Percentiles rank a stretch among this genome's conserved stretches.
These are phyloP conservation scores for Schizonepeta tenuifolia DNA, from an alignment of 257 asterid genomes.

Conservation along the genomic window DNA sequence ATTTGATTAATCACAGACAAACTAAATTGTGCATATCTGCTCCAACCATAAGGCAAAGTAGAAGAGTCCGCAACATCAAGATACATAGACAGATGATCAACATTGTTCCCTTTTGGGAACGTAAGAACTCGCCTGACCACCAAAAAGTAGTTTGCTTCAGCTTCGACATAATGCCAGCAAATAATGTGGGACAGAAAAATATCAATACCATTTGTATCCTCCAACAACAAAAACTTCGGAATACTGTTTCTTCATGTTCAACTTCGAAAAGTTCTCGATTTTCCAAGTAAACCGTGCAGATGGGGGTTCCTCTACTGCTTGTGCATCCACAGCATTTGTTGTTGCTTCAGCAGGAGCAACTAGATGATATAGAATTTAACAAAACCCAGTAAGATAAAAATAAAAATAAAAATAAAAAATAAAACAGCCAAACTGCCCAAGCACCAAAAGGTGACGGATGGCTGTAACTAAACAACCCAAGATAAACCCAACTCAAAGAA, in stretches of 20 bases:
- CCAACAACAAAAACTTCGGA: conserved; percentile 64
- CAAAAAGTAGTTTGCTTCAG: conserved; percentile 38
- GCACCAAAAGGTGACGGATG: conserved; percentile 16
- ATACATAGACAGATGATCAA: conserved; percentile 81
- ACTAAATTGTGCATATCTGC: conserved; percentile 85
- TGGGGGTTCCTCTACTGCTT: conserved; percentile 58
- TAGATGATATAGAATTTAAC: conserved; percentile 25
- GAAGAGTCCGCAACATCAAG: conserved; percentile 81
- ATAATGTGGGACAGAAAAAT: conserved; percentile 11
- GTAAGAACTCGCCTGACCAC: conserved; percentile 78
- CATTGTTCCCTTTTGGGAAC: conserved; percentile 88
- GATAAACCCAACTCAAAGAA: conserved; percentile 18
- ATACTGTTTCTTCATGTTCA: conserved; percentile 64
- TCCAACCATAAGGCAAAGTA: conserved; percentile 82
- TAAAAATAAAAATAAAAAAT: not conserved
- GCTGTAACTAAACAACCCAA: not conserved
- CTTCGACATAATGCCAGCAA: conserved; percentile 32
- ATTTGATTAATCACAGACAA: conserved; percentile 69
- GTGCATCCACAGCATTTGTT: conserved; percentile 54
- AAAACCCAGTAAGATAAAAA: conserved; percentile 15
- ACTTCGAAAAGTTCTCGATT: conserved; percentile 63
- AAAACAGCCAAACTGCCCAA: conserved; percentile 11
- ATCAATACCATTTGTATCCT: conserved; percentile 64
- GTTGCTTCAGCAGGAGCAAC: conserved; percentile 54
- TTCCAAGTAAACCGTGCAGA: conserved; percentile 73